Evolutionary conservation across 2,329 filamentous ascomycete species (phyloP).

Genomic region (Corinectria fuckeliana): DNA sequence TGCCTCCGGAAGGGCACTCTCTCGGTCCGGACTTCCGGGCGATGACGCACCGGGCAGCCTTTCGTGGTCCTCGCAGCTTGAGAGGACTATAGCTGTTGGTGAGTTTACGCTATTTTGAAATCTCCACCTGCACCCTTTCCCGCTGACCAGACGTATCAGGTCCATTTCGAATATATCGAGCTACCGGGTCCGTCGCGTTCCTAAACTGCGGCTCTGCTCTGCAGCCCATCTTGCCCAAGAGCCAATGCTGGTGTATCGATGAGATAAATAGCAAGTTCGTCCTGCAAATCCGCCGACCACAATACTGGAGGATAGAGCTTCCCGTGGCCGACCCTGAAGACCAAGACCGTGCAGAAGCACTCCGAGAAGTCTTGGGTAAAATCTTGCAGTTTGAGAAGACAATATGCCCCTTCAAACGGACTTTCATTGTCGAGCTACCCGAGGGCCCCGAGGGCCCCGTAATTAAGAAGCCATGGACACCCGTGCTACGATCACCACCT

Average conservation of each 20-base stretch:
- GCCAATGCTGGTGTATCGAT: slow-evolving; percentile 93
- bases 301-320: slow-evolving; percentile 91
- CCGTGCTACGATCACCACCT: slow-evolving; percentile 40
- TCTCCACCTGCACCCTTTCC: too few species aligned
- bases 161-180: slow-evolving; percentile 81
- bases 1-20: slow-evolving; percentile 42
- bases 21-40: slow-evolving; percentile 43
- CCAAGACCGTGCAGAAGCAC: slow-evolving; percentile 64
- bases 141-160: slow-evolving; percentile 53
- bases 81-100: slow-evolving; percentile 83
- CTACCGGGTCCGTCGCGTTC: slow-evolving; percentile 86
- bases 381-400: slow-evolving; percentile 89
- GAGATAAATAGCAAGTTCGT: slow-evolving; percentile 81
- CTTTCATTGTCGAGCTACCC: slow-evolving; percentile 77
- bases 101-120: slow-evolving; percentile 34
- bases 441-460: slow-evolving; percentile 69
- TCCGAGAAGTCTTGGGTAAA: slow-evolving; percentile 73
- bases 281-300: slow-evolving; percentile 81
- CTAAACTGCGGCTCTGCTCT: slow-evolving; percentile 84
- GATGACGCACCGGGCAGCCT: slow-evolving; percentile 67
- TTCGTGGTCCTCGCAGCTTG: slow-evolving; percentile 76
- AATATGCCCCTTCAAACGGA: slow-evolving; percentile 81
- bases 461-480: slow-evolving; percentile 73
- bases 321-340: slow-evolving; percentile 61
- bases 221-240: slow-evolving; percentile 86